These are phyloP conservation scores for Akanthomyces lecanii DNA, from an alignment of 2,329 filamentous ascomycete species.

Conservation along the genomic window DNA sequence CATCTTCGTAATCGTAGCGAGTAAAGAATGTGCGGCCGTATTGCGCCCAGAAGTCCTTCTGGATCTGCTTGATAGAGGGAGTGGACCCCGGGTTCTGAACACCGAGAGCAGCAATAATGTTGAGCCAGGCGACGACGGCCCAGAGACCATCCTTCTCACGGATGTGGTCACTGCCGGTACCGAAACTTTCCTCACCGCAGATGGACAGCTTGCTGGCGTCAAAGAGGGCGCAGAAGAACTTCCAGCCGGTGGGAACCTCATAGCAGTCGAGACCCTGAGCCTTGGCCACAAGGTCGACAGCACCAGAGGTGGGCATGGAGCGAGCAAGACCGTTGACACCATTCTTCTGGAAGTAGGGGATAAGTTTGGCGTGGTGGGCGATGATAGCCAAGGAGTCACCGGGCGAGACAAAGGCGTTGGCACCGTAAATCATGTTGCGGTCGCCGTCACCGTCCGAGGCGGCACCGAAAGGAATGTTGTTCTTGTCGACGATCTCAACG, in stretches of 20 bases:
- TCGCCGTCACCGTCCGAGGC: conserved; percentile 96
- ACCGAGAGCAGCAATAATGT: conserved; percentile 94
- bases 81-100: conserved; percentile 73
- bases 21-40: conserved; percentile 99
- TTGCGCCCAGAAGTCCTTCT: conserved; percentile 92
- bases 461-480: conserved; percentile 89
- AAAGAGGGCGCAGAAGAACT: conserved; percentile 96
- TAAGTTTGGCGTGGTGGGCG: conserved; percentile 90
- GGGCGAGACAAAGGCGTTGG: conserved; percentile 91
- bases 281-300: conserved; percentile 93
- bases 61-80: conserved; percentile 92
- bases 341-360: conserved; percentile 97
- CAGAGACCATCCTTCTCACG: conserved; percentile 98
- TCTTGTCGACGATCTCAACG: conserved; percentile 88
- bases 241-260: conserved; percentile 98
- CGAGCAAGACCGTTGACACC: conserved; percentile 92
- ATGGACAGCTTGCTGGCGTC: conserved; percentile 95
- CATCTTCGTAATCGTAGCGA: conserved; percentile 95
- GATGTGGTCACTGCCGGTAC: conserved; percentile 97
- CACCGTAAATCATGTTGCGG: conserved; percentile 99
- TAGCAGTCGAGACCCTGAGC: conserved; percentile 88
- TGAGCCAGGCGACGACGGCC: conserved; percentile 96
- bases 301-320: conserved; percentile 95
- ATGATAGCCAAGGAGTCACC: conserved; percentile 98
- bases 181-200: conserved; percentile 97